These are phyloP conservation scores for Auricularia auricula-judae DNA, from an alignment of 768 basidiomycete species.

Conservation along the genomic window DNA sequence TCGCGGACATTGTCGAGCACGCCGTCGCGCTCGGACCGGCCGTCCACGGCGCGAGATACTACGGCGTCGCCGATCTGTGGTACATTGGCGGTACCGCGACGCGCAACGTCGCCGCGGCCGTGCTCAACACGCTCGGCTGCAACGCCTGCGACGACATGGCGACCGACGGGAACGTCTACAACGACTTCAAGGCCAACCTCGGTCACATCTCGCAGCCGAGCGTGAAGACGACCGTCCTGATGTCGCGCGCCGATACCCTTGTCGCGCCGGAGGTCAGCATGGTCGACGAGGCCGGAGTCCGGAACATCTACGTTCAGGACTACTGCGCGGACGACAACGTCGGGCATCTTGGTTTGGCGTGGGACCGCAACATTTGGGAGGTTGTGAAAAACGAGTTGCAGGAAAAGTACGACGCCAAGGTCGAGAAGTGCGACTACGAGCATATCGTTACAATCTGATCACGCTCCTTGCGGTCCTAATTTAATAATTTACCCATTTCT, in stretches of 20 bases:
- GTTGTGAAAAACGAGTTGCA: not conserved
- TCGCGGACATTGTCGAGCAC: conserved; percentile 1
- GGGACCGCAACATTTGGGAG: not conserved
- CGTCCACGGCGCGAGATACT: not conserved
- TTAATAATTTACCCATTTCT: too few relatives aligned
- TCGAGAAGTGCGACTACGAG: not conserved
- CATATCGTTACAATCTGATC: not conserved
- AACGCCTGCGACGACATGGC: not conserved
- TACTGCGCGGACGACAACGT: not conserved
- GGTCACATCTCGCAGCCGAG: not conserved
- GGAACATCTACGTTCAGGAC: conserved; percentile 1
- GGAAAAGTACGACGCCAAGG: not conserved
- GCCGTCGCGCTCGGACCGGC: not conserved
- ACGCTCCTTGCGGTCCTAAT: too few relatives aligned
- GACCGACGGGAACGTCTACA: not conserved
- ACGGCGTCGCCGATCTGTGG: not conserved
- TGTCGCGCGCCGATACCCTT: not conserved
- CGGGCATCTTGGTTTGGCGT: not conserved
- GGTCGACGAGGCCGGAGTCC: not conserved
- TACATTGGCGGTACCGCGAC: not conserved
- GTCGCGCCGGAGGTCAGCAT: not conserved
- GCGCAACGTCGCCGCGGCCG: not conserved
- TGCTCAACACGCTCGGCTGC: not conserved
- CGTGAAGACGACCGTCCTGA: not conserved
- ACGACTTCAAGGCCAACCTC: not conserved